phyloP scores from a whole-genome alignment of 2,329 filamentous ascomycete species.

The Fusarium mangiferae region DNA sequence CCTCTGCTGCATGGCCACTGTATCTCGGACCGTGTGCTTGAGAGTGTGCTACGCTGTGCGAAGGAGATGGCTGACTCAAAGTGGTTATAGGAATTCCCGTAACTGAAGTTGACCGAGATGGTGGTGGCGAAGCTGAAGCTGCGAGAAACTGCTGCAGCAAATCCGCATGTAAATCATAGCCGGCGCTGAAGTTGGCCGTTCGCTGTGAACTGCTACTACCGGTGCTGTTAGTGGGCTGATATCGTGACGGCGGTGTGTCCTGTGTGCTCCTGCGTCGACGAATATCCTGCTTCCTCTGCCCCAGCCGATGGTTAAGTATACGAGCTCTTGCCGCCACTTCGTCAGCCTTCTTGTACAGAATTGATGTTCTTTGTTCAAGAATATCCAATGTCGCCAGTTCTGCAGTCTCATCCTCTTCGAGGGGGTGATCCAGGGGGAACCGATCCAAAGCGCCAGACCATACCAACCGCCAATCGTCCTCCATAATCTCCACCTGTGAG shows the following conservation, averaged over 20 bases:
- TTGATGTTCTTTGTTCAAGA: constrained; percentile 78
- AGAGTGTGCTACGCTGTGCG: constrained; percentile 32
- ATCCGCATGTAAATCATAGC: constrained; percentile 63
- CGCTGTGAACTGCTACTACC: constrained; percentile 15
- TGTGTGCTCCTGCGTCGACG: constrained; percentile 42
- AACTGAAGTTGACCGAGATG: constrained; percentile 44
- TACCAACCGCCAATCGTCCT: constrained; percentile 89
- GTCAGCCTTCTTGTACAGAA: constrained; percentile 84
- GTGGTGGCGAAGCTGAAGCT: constrained; percentile 35
- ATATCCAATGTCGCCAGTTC: constrained; percentile 87
- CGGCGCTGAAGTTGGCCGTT: constrained; percentile 43
- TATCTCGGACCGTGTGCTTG: constrained; percentile 32
- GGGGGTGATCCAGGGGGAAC: constrained; percentile 79
- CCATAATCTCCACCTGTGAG: constrained; percentile 82
- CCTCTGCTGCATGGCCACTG: constrained; percentile 41
- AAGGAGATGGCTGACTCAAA: constrained; percentile 43
- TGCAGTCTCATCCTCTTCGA: constrained; percentile 86
- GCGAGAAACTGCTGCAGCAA: constrained; percentile 64
- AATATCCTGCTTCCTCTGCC: constrained; percentile 48
- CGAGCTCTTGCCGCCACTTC: constrained; percentile 71
- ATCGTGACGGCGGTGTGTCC: constrained; percentile 50
- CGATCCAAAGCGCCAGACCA: constrained; percentile 84
- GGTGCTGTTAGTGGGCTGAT: constrained; percentile 49
- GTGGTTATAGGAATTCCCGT: constrained; percentile 40
- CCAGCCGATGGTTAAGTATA: constrained; percentile 81